phyloP scores from a whole-genome alignment of 169 alveolate genomes.

The Eimeria falciformis region DNA sequence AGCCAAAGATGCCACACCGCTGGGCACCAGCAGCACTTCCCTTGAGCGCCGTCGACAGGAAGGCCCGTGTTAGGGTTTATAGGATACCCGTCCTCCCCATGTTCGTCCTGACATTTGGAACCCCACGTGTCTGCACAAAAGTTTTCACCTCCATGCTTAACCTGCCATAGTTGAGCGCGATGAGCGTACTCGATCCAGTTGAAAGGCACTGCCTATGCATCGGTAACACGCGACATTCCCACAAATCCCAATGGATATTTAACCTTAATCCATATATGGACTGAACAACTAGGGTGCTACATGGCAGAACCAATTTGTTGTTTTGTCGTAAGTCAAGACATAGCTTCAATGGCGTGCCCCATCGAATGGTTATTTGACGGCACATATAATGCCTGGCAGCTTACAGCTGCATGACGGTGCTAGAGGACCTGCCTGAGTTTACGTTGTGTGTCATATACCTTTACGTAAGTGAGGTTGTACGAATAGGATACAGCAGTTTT shows the following conservation, averaged over 20 bases:
- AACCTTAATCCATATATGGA: not conserved
- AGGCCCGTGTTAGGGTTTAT: slow-evolving; percentile 64
- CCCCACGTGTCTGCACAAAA: slow-evolving; percentile 55
- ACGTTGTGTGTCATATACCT: not conserved
- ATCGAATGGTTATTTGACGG: not conserved
- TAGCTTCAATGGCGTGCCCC: too few species aligned
- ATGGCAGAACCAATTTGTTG: too few species aligned
- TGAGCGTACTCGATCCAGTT: slow-evolving; percentile 71
- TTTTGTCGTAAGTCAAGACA: too few species aligned
- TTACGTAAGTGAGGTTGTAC: slow-evolving; percentile 49
- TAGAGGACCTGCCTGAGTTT: not conserved
- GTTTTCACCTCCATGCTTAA: slow-evolving; percentile 52
- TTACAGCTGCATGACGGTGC: not conserved
- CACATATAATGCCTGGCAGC: not conserved
- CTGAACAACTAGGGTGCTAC: not conserved
- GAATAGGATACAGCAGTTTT: slow-evolving; percentile 70
- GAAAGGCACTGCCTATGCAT: slow-evolving; percentile 66
- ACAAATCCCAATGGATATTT: not conserved
- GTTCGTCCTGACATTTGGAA: slow-evolving; percentile 71
- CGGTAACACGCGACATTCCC: not conserved
- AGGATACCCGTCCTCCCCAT: slow-evolving; percentile 66
- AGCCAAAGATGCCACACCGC: slow-evolving; percentile 71
- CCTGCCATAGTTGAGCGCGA: slow-evolving; percentile 68
- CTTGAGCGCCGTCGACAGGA: slow-evolving; percentile 71
- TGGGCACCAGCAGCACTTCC: slow-evolving; percentile 73